These are phyloP conservation scores for Fusarium dimerum DNA, from an alignment of 2,329 filamentous ascomycete genomes.

Conservation along the genomic window DNA sequence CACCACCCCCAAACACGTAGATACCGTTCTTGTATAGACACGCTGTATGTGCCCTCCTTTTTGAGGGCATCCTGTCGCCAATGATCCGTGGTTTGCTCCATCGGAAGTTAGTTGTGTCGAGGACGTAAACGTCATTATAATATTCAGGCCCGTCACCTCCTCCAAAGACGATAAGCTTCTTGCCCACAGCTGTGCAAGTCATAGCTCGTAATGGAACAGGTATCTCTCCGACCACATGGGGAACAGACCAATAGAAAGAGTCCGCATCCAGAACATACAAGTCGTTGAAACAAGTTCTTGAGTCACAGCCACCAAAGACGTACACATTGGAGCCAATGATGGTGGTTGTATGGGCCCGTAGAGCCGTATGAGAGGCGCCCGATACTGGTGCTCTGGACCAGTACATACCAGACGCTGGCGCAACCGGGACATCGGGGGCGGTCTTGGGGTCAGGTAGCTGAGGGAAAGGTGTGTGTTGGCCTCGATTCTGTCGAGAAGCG, in stretches of 20 bases:
- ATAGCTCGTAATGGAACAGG: slow-evolving; percentile 68
- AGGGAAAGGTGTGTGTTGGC: slow-evolving; percentile 53
- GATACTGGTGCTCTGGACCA: slow-evolving; percentile 68
- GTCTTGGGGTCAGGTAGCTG: slow-evolving; percentile 57
- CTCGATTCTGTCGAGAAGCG: slow-evolving; percentile 33
- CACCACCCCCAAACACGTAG: slow-evolving; percentile 71
- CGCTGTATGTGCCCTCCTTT: slow-evolving; percentile 68
- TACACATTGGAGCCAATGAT: slow-evolving; percentile 67
- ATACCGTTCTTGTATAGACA: slow-evolving; percentile 71
- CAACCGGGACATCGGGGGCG: slow-evolving; percentile 60
- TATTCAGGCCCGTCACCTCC: slow-evolving; percentile 70
- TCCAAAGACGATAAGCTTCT: slow-evolving; percentile 70
- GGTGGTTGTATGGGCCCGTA: slow-evolving; percentile 68
- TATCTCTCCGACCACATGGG: slow-evolving; percentile 64
- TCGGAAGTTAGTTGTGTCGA: slow-evolving; percentile 70
- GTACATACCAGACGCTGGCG: slow-evolving; percentile 72
- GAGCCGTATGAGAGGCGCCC: slow-evolving; percentile 59
- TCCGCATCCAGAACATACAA: slow-evolving; percentile 70
- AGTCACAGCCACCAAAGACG: slow-evolving; percentile 69
- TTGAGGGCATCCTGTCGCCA: slow-evolving; percentile 59
- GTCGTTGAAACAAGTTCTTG: slow-evolving; percentile 67
- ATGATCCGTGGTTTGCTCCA: slow-evolving; percentile 64
- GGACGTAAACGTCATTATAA: slow-evolving; percentile 71
- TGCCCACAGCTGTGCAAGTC: slow-evolving; percentile 71
- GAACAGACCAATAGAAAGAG: slow-evolving; percentile 68